phyloP scores from a whole-genome alignment of 1,284 basidiomycete species.

The Tilletia walkeri region DNA sequence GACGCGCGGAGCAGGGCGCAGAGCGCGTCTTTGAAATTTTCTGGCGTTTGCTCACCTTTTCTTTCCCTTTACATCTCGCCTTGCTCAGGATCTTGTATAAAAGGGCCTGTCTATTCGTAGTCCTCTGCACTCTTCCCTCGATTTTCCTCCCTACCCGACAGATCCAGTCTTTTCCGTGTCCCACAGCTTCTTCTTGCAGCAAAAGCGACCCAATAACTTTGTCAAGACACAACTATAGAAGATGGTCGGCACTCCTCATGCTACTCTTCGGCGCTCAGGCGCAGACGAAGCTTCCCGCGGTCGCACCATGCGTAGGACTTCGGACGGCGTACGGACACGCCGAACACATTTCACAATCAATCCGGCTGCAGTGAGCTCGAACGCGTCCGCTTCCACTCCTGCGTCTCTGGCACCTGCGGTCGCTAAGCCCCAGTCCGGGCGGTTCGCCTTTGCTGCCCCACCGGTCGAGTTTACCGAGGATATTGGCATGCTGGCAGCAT shows the following conservation, averaged over 20 bases:
- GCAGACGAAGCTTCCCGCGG: conserved; percentile 6
- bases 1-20: too few species aligned
- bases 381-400: background rate
- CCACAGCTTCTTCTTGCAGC: too few species aligned
- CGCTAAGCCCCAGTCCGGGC: background rate
- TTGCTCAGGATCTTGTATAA: too few species aligned
- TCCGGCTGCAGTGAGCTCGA: conserved; percentile 19
- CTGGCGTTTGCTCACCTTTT: too few species aligned
- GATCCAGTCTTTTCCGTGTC: too few species aligned
- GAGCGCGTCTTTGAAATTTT: too few species aligned
- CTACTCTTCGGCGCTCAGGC: background rate
- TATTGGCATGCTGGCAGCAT: conserved; percentile 10
- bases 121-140: too few species aligned
- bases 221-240: too few species aligned
- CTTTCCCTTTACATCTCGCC: too few species aligned
- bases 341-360: conserved; percentile 30
- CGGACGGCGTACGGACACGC: background rate
- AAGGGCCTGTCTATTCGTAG: too few species aligned
- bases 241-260: background rate
- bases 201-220: too few species aligned
- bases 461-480: conserved; percentile 8
- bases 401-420: background rate
- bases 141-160: too few species aligned
- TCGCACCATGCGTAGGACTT: conserved; percentile 7
- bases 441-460: conserved; percentile 1